These are phyloP conservation scores for Plectosphaerella sp. DNA, from an alignment of 2,329 filamentous ascomycete species.

Conservation along the genomic window DNA sequence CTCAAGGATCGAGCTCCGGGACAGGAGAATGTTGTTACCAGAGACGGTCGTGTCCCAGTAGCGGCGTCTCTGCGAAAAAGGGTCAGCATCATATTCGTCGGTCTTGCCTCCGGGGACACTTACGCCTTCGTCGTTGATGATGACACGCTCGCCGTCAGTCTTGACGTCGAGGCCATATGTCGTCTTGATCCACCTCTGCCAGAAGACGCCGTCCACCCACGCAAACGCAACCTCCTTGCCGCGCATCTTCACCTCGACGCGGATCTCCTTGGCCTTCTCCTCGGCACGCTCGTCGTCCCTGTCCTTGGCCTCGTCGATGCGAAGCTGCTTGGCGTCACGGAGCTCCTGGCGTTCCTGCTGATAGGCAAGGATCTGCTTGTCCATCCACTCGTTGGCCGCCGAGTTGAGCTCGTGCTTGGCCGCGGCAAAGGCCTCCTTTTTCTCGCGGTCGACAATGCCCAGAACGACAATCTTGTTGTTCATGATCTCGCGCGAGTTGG, in stretches of 20 bases:
- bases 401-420: constrained; percentile 91
- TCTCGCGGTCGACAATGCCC: constrained; percentile 76
- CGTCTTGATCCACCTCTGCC: constrained; percentile 94
- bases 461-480: constrained; percentile 91
- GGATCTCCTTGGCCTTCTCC: constrained; percentile 82
- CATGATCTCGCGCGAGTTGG: constrained; percentile 94
- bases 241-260: constrained; percentile 80
- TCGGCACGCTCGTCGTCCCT: constrained; percentile 84
- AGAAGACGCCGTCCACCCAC: constrained; percentile 96
- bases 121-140: constrained; percentile 97
- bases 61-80: constrained; percentile 63
- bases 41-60: constrained; percentile 94
- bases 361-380: constrained; percentile 88
- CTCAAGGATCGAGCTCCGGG: constrained; percentile 85
- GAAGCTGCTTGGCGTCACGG: constrained; percentile 87
- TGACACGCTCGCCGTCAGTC: constrained; percentile 85
- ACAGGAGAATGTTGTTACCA: constrained; percentile 84
- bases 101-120: constrained; percentile 33
- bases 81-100: background rate
- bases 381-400: constrained; percentile 95
- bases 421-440: constrained; percentile 71
- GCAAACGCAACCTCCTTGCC: constrained; percentile 90
- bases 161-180: constrained; percentile 89
- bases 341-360: constrained; percentile 91
- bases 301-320: constrained; percentile 95